Conservation (phyloP, 495 filamentous ascomycete genomes). For the Haplographium delicatum region DNA sequence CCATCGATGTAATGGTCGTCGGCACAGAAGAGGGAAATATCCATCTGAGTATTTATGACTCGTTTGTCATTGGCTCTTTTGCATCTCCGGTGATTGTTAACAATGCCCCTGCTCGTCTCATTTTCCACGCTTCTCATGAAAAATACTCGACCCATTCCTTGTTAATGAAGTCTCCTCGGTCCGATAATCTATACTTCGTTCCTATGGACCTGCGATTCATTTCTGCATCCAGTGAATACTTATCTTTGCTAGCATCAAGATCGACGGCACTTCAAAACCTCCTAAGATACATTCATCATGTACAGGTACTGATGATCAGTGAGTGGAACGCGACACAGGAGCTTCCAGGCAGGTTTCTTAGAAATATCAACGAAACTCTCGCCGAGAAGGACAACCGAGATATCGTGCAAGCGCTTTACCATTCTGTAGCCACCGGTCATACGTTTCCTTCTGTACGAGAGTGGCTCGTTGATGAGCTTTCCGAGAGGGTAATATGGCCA, state of each 20-base stretch:
- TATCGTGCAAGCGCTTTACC: slow-evolving; percentile 74
- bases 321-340: slow-evolving; percentile 83
- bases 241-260: slow-evolving; percentile 79
- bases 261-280: slow-evolving; percentile 83
- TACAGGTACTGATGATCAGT: slow-evolving; percentile 63
- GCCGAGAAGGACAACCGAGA: slow-evolving; percentile 52
- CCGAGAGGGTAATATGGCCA: slow-evolving; percentile 61
- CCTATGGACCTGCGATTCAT: slow-evolving; percentile 83
- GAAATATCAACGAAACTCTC: slow-evolving; percentile 62
- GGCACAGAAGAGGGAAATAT: slow-evolving; percentile 75
- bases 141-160: slow-evolving; percentile 72
- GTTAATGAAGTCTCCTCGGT: slow-evolving; percentile 40
- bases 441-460: slow-evolving; percentile 72
- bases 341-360: slow-evolving; percentile 68
- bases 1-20: slow-evolving; percentile 76
- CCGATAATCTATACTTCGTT: slow-evolving; percentile 50
- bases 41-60: slow-evolving; percentile 84
- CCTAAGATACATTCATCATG: slow-evolving; percentile 73
- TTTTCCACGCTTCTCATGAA: slow-evolving; percentile 65
- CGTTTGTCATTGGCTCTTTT: slow-evolving; percentile 75
- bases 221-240: slow-evolving; percentile 67
- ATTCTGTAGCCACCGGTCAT: slow-evolving; percentile 80
- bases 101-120: slow-evolving; percentile 33
- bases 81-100: slow-evolving; percentile 17
- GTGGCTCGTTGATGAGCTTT: slow-evolving; percentile 83